Percentiles rank a stretch among this genome's conserved stretches.
phyloP scores from a whole-genome alignment of 2,329 filamentous ascomycete species.

The Cercospora sp. region DNA sequence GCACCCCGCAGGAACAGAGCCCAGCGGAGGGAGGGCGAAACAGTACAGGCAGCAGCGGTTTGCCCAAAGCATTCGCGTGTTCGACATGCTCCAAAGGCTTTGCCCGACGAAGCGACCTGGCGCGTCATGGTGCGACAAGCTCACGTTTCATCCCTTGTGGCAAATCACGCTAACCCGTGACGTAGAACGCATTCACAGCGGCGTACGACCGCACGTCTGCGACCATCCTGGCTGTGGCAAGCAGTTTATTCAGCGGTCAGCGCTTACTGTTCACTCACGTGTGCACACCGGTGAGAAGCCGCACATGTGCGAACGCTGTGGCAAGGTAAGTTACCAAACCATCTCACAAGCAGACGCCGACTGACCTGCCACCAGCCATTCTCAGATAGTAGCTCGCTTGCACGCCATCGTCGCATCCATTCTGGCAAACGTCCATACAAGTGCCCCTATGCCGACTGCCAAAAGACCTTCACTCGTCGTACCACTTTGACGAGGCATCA shows the following conservation, averaged over 20 bases:
- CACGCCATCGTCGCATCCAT: slow-evolving; percentile 90
- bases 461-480: slow-evolving; percentile 95
- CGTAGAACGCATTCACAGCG: slow-evolving; percentile 90
- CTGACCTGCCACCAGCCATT: slow-evolving; percentile 67
- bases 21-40: slow-evolving; percentile 39
- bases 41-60: slow-evolving; percentile 50
- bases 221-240: slow-evolving; percentile 88
- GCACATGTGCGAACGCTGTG: slow-evolving; percentile 94
- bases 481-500: slow-evolving; percentile 95
- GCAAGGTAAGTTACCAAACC: slow-evolving; percentile 67
- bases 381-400: slow-evolving; percentile 91
- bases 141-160: slow-evolving; percentile 15
- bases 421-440: slow-evolving; percentile 96
- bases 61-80: slow-evolving; percentile 81
- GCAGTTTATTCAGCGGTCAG: slow-evolving; percentile 95
- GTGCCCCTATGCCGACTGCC: slow-evolving; percentile 94
- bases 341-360: neutral
- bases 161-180: slow-evolving; percentile 30
- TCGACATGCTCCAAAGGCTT: slow-evolving; percentile 89
- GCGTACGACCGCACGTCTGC: slow-evolving; percentile 86
- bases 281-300: slow-evolving; percentile 98
- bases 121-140: slow-evolving; percentile 75
- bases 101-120: slow-evolving; percentile 87
- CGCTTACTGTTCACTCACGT: slow-evolving; percentile 89
- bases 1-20: slow-evolving; percentile 37